Evolutionary conservation across 2,329 filamentous ascomycete species (phyloP).

Genomic region (Sporothrix pseudoabietina): DNA sequence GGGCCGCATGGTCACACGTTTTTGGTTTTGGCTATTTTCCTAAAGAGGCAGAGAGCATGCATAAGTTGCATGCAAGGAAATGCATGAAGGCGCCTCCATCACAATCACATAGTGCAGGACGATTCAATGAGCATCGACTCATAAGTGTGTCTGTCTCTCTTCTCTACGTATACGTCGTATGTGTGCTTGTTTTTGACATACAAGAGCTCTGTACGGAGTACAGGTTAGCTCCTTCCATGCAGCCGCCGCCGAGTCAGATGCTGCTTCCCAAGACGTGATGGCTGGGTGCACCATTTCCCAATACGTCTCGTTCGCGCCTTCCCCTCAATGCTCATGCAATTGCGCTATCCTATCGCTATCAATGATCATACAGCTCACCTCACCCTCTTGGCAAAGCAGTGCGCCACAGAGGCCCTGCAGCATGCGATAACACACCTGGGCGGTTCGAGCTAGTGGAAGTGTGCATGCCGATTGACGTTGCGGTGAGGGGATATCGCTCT

Average conservation of each 20-base stretch:
- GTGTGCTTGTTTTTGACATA: background rate
- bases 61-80: background rate
- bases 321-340: background rate
- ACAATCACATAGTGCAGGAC: slow-evolving; percentile 12
- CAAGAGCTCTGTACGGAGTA: background rate
- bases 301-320: background rate
- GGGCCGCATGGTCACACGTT: slow-evolving; percentile 6
- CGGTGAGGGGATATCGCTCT: background rate
- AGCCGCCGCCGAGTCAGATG: background rate
- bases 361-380: background rate
- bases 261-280: background rate
- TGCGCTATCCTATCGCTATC: background rate
- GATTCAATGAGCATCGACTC: slow-evolving; percentile 1
- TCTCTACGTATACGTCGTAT: background rate
- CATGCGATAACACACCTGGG: background rate
- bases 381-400: slow-evolving; percentile 10
- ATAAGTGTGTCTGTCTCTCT: background rate
- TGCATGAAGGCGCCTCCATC: background rate
- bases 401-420: background rate
- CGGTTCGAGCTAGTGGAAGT: background rate
- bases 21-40: background rate
- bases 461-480: background rate
- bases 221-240: background rate
- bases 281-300: background rate
- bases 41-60: slow-evolving; percentile 2